Evolutionary conservation across 2,329 filamentous ascomycete species (phyloP).

Genomic region (Xylariales sp.): DNA sequence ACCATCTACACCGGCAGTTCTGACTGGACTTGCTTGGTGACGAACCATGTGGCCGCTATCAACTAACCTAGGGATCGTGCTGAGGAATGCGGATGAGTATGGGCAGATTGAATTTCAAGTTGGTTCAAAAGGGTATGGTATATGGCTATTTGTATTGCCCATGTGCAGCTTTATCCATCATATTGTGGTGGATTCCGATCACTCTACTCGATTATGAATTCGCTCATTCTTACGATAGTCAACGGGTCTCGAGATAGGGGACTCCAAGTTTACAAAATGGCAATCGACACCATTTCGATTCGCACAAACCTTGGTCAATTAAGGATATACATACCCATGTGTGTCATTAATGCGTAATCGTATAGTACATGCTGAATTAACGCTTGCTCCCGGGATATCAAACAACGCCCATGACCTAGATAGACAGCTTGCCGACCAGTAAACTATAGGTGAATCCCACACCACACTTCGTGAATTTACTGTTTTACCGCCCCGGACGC

Average conservation of each 20-base stretch:
- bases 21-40: conserved; percentile 58
- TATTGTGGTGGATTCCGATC: not conserved
- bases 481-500: not conserved
- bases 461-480: too few relatives aligned
- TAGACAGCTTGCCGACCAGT: not conserved
- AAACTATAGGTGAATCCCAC: not conserved
- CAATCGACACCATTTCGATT: not conserved
- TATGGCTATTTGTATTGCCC: not conserved
- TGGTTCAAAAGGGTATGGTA: not conserved
- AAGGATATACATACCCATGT: not conserved
- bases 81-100: too few relatives aligned
- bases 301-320: not conserved
- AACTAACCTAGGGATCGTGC: not conserved
- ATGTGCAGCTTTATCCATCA: not conserved
- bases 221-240: not conserved
- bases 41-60: conserved; percentile 56
- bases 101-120: not conserved
- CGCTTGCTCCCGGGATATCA: conserved; percentile 21
- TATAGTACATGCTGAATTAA: not conserved
- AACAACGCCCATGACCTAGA: conserved; percentile 17
- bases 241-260: not conserved
- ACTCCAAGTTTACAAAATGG: not conserved
- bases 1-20: conserved; percentile 58
- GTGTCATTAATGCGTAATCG: not conserved
- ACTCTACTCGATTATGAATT: not conserved